phyloP scores from a whole-genome alignment of 306 rosid genomes.

The Abrus pulchellus region DNA sequence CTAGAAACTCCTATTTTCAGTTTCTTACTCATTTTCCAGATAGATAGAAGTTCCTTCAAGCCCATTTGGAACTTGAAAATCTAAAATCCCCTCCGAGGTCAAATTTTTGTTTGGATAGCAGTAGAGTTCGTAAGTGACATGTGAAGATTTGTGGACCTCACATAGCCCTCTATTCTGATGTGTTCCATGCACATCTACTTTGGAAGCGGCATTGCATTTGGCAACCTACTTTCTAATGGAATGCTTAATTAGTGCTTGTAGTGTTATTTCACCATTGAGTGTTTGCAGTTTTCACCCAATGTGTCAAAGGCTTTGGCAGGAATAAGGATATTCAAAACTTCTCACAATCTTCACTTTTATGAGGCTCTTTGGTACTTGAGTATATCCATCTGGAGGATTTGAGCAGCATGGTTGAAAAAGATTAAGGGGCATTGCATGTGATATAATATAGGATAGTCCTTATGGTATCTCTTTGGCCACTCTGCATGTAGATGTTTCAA shows the following conservation, averaged over 20 bases:
- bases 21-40: background rate
- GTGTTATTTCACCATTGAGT: background rate
- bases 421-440: conserved; percentile 4
- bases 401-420: background rate
- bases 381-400: background rate
- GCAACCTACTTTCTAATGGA: background rate
- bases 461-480: background rate
- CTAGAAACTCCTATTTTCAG: conserved; percentile 1
- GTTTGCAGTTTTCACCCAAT: background rate
- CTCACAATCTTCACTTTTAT: background rate
- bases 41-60: background rate
- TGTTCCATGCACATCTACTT: background rate
- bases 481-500: background rate
- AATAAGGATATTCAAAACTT: background rate
- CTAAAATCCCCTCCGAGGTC: conserved; percentile 1
- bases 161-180: background rate
- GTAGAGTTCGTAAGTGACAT: background rate
- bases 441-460: conserved; percentile 5
- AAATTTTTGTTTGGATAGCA: background rate
- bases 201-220: background rate
- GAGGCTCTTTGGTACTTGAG: background rate
- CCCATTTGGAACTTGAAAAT: background rate
- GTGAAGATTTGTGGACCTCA: background rate
- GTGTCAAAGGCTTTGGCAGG: background rate
- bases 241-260: background rate